phyloP scores from a whole-genome alignment of 352 stramenopile species.

The Phytophthora sansomeana region DNA sequence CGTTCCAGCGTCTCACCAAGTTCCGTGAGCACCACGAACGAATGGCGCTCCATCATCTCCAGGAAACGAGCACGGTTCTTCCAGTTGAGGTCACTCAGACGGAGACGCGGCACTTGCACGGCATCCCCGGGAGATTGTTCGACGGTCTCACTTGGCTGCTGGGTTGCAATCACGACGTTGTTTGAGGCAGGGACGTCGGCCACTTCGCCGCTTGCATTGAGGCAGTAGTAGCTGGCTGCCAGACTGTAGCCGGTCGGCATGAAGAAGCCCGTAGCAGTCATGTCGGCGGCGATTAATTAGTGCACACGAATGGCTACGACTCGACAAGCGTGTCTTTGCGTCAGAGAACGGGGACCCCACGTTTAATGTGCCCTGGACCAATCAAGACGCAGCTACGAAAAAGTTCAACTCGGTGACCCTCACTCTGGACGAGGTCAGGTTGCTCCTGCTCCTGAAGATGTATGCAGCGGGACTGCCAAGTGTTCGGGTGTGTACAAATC shows the following conservation, averaged over 20 bases:
- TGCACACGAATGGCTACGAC: slow-evolving; percentile 7
- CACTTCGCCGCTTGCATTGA: slow-evolving; percentile 30
- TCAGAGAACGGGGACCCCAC: slow-evolving; percentile 14
- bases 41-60: slow-evolving; percentile 64
- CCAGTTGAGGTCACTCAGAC: slow-evolving; percentile 53
- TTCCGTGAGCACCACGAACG: slow-evolving; percentile 70
- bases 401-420: slow-evolving; percentile 29
- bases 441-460: not conserved
- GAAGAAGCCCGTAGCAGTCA: slow-evolving; percentile 17
- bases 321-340: slow-evolving; percentile 12
- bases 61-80: slow-evolving; percentile 58
- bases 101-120: slow-evolving; percentile 47
- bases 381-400: slow-evolving; percentile 18
- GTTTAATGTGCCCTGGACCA: slow-evolving; percentile 23
- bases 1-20: slow-evolving; percentile 50
- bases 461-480: not conserved
- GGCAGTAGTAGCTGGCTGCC: slow-evolving; percentile 41
- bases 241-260: slow-evolving; percentile 34
- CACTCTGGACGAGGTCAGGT: slow-evolving; percentile 17
- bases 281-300: slow-evolving; percentile 10
- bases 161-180: not conserved
- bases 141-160: slow-evolving; percentile 16
- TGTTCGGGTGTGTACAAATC: slow-evolving; percentile 6
- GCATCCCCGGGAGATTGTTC: slow-evolving; percentile 1
- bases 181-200: not conserved